These are phyloP conservation scores for Rehmannia glutinosa DNA, from an alignment of 257 asterid species.

Conservation along the genomic window DNA sequence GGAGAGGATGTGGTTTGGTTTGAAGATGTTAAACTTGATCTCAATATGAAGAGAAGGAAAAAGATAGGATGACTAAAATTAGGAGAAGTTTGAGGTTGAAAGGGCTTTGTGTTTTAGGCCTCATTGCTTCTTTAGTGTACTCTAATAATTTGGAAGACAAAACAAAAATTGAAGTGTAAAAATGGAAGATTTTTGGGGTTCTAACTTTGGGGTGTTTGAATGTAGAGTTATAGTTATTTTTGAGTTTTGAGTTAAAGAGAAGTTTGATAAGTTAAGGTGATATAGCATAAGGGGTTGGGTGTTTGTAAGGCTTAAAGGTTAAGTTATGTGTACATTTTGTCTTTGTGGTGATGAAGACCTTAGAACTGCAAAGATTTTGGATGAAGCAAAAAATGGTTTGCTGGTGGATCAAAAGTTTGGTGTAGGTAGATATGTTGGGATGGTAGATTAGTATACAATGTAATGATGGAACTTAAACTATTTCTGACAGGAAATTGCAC, in stretches of 20 bases:
- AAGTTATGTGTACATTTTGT: constrained; percentile 27
- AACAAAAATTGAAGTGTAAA: background rate
- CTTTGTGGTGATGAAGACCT: constrained; percentile 31
- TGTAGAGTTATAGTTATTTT: background rate
- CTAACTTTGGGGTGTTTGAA: background rate
- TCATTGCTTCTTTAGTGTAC: constrained; percentile 31
- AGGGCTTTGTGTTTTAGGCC: constrained; percentile 49
- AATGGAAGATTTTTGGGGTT: background rate
- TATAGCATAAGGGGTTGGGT: background rate
- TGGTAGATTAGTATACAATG: background rate
- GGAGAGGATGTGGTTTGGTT: constrained; percentile 21
- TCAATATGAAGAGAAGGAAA: constrained; percentile 39
- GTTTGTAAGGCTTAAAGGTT: constrained; percentile 7
- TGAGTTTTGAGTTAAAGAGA: no score
- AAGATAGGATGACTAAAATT: constrained; percentile 18
- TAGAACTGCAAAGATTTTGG: constrained; percentile 40
- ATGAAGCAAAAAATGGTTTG: constrained; percentile 70
- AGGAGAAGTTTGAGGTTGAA: constrained; percentile 41
- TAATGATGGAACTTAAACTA: constrained; percentile 4
- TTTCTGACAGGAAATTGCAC: no score
- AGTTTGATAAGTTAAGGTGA: no score
- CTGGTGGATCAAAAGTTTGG: constrained; percentile 57
- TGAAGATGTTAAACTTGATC: constrained; percentile 26
- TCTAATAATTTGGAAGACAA: background rate
- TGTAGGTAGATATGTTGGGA: constrained; percentile 15